A percentile compares a stretch with the other conserved stretches of the same genome.
Evolutionary conservation across 371 early-diverging fungal species (phyloP).

Genomic region (Haplosporangium sp.): DNA sequence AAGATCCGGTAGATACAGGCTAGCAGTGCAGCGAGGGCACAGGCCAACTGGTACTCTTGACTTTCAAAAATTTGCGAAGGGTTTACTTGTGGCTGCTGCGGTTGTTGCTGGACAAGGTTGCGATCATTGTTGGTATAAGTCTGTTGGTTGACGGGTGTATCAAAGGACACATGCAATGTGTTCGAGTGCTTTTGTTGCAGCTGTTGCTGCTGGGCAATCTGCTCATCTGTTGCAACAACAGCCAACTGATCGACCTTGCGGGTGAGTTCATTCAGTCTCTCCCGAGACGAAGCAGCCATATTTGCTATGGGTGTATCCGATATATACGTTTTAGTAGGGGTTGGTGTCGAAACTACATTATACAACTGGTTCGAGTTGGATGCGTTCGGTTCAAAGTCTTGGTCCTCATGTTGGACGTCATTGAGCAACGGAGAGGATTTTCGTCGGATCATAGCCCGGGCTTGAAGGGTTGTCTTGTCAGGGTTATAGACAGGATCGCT

Average conservation of each 20-base stretch:
- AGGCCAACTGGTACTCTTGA: constrained; percentile 53
- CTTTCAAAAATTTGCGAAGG: constrained; percentile 43
- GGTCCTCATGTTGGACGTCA: neutral
- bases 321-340: neutral
- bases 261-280: constrained; percentile 43
- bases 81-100: constrained; percentile 16
- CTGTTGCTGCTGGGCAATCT: neutral
- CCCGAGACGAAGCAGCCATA: constrained; percentile 36
- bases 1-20: constrained; percentile 49
- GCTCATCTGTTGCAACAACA: constrained; percentile 18
- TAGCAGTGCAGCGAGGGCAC: constrained; percentile 45
- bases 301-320: constrained; percentile 27
- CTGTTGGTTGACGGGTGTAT: neutral
- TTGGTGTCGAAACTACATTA: too few species aligned
- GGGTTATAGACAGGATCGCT: constrained; percentile 47
- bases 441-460: constrained; percentile 44
- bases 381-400: neutral
- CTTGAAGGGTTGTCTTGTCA: constrained; percentile 48
- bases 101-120: neutral
- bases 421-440: constrained; percentile 25
- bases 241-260: constrained; percentile 49
- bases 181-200: too few species aligned
- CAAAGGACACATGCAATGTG: neutral
- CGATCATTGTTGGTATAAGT: neutral
- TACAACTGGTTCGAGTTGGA: neutral